Conservation (phyloP, 2,329 filamentous ascomycete genomes). For the Lecanoromycetidae sp. region DNA sequence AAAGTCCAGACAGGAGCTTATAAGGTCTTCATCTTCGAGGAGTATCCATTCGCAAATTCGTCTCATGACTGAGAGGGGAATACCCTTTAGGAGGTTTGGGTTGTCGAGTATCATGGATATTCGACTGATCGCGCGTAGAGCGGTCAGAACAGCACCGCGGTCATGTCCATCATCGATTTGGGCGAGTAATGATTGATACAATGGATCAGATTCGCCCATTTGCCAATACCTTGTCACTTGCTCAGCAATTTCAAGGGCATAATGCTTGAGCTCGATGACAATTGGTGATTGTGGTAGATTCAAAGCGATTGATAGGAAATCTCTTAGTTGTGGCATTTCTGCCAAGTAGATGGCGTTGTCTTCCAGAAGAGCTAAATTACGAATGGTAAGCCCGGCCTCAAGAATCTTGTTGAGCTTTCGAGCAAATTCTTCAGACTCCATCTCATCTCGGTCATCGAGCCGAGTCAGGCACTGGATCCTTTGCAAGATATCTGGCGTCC, state of each 20-base stretch:
- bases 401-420: conserved; percentile 65
- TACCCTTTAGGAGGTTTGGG: conserved; percentile 61
- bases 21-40: conserved; percentile 78
- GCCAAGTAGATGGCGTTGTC: conserved; percentile 79
- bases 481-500: conserved; percentile 60
- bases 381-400: conserved; percentile 74
- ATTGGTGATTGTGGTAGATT: conserved; percentile 61
- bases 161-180: conserved; percentile 46
- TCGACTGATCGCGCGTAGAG: conserved; percentile 68
- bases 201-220: conserved; percentile 58
- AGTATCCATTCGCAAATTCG: conserved; percentile 62
- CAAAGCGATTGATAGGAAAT: conserved; percentile 71
- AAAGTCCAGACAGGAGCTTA: conserved; percentile 82
- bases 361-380: conserved; percentile 89
- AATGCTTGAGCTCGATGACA: conserved; percentile 76
- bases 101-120: conserved; percentile 79
- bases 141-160: conserved; percentile 67
- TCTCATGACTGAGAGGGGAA: conserved; percentile 54
- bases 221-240: conserved; percentile 73
- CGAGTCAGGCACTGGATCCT: conserved; percentile 54
- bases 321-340: conserved; percentile 61
- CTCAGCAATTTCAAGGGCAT: conserved; percentile 82
- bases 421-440: conserved; percentile 59
- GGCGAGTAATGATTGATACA: conserved; percentile 62
- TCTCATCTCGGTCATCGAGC: conserved; percentile 50